These are phyloP conservation scores for Skeletonema menzelii DNA, from an alignment of 108 stramenopile species.

Conservation along the genomic window DNA sequence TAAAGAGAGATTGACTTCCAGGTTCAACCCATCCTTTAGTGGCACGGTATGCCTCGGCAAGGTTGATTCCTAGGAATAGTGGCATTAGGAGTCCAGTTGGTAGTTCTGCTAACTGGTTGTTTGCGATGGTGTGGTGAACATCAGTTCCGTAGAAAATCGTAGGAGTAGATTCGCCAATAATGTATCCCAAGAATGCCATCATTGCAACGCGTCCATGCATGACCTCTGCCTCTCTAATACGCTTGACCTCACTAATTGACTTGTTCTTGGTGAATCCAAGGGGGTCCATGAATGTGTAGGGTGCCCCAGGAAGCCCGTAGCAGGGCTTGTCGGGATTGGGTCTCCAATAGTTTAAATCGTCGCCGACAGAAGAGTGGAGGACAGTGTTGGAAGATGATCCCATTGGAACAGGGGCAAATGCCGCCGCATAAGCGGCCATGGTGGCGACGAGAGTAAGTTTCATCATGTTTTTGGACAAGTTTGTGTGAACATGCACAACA, in stretches of 20 bases:
- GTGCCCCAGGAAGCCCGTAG: conserved; percentile 41
- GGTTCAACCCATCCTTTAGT: conserved; percentile 39
- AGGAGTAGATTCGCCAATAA: conserved; percentile 47
- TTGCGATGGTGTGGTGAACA: conserved; percentile 51
- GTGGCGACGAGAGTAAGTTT: conserved; percentile 27
- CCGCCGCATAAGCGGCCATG: conserved; percentile 24
- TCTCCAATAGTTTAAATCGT: conserved; percentile 33
- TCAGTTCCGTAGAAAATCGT: conserved; percentile 44
- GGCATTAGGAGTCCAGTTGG: conserved; percentile 29
- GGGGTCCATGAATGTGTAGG: conserved; percentile 49
- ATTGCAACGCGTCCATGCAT: conserved; percentile 60
- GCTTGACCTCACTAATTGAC: conserved; percentile 44
- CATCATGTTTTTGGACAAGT: conserved; percentile 10
- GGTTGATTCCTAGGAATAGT: conserved; percentile 42
- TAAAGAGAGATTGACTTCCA: conserved; percentile 29
- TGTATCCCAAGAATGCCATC: conserved; percentile 48
- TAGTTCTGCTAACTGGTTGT: conserved; percentile 56
- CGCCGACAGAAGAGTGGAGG: conserved; percentile 17
- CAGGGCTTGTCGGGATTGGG: conserved; percentile 17
- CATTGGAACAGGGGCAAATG: conserved; percentile 20
- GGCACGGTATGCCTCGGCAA: conserved; percentile 42
- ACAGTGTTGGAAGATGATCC: conserved; percentile 7
- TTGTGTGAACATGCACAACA: not conserved
- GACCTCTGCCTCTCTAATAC: conserved; percentile 64
- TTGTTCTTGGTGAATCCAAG: conserved; percentile 48